Evolutionary conservation across 306 rosid genomes (phyloP).

Genomic region (Urtica urens): DNA sequence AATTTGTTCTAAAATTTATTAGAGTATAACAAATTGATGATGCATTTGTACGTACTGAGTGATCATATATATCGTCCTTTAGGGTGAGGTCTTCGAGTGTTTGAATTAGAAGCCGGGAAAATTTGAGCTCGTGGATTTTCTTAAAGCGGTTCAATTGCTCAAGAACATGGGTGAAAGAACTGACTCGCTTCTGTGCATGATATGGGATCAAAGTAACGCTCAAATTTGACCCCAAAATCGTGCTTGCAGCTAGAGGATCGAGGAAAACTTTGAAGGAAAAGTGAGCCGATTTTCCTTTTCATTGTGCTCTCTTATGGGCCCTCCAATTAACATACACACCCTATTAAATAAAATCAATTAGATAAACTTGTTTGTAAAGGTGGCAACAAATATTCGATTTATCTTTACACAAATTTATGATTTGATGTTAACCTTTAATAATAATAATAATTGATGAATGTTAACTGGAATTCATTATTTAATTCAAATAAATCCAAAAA

Average conservation of each 20-base stretch:
- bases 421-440: too few relatives aligned
- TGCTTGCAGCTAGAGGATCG: slow-evolving; percentile 48
- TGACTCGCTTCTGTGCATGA: slow-evolving; percentile 23
- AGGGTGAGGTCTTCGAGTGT: slow-evolving; percentile 28
- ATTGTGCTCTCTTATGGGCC: slow-evolving; percentile 23
- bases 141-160: not conserved
- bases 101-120: slow-evolving; percentile 24
- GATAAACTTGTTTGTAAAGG: too few relatives aligned
- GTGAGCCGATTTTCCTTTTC: slow-evolving; percentile 47
- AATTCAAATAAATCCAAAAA: too few relatives aligned
- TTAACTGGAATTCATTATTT: too few relatives aligned
- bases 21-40: too few relatives aligned
- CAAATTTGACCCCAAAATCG: slow-evolving; percentile 30
- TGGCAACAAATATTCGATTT: too few relatives aligned
- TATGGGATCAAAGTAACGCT: slow-evolving; percentile 42
- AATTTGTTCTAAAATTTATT: too few relatives aligned
- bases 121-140: slow-evolving; percentile 37
- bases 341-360: slow-evolving; percentile 16
- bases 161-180: slow-evolving; percentile 27
- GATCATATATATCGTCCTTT: slow-evolving; percentile 35
- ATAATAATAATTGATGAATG: too few relatives aligned
- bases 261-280: slow-evolving; percentile 52
- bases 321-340: slow-evolving; percentile 47
- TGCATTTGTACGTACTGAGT: slow-evolving; percentile 25
- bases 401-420: too few relatives aligned